Evolutionary conservation across 2,329 filamentous ascomycete genomes (phyloP).

Genomic region (Exophiala calicioides): DNA sequence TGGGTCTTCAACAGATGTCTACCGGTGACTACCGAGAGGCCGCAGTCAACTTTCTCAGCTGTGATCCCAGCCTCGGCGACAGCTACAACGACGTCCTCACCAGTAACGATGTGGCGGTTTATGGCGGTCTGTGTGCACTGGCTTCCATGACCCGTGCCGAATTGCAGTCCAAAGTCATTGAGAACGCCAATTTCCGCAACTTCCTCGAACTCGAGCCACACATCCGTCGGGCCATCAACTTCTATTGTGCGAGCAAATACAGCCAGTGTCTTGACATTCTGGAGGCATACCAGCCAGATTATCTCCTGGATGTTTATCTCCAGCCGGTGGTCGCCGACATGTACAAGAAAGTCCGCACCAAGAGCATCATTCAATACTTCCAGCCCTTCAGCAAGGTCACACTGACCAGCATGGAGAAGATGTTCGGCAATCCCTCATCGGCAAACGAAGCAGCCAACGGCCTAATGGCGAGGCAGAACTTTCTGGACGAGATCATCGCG

Average conservation of each 20-base stretch:
- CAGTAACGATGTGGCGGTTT: constrained; percentile 86
- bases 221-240: constrained; percentile 83
- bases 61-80: constrained; percentile 55
- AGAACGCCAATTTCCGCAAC: constrained; percentile 76
- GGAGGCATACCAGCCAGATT: constrained; percentile 78
- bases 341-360: constrained; percentile 75
- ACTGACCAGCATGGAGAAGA: constrained; percentile 72
- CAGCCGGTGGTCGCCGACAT: constrained; percentile 70
- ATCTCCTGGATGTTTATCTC: constrained; percentile 85
- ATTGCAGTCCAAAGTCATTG: constrained; percentile 73
- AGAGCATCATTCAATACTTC: constrained; percentile 92
- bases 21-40: constrained; percentile 63
- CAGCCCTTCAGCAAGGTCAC: constrained; percentile 87
- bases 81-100: constrained; percentile 72
- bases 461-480: constrained; percentile 21
- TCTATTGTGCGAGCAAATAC: constrained; percentile 90
- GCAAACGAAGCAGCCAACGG: constrained; percentile 49
- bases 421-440: constrained; percentile 63
- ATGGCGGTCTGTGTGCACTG: constrained; percentile 85
- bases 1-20: constrained; percentile 63
- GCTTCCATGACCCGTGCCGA: constrained; percentile 82
- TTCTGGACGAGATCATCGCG: constrained; percentile 64
- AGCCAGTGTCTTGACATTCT: constrained; percentile 79
- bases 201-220: constrained; percentile 94
- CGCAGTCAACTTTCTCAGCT: constrained; percentile 68